These are phyloP conservation scores for Calonectria ilicicola DNA, from an alignment of 2,329 filamentous ascomycete genomes.

Conservation along the genomic window DNA sequence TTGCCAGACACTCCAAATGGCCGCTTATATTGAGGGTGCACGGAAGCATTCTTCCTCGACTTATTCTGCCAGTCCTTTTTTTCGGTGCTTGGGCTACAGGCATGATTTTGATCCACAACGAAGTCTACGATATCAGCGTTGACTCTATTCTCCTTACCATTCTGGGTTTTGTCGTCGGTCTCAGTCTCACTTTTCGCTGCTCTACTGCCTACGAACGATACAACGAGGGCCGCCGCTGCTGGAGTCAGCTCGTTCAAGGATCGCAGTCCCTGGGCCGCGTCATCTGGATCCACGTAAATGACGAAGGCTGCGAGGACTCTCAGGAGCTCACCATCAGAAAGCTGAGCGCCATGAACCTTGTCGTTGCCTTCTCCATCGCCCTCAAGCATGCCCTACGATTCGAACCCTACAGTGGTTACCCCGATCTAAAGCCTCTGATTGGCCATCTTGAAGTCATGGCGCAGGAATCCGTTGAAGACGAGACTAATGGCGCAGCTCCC, in stretches of 20 bases:
- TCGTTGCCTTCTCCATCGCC: neutral
- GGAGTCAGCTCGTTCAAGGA: neutral
- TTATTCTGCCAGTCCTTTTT: neutral
- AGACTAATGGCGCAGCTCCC: neutral
- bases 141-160: neutral
- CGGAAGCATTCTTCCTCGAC: neutral
- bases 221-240: neutral
- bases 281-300: neutral
- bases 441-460: neutral
- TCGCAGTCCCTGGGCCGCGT: neutral
- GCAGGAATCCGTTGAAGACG: neutral
- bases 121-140: neutral
- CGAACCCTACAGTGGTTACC: neutral
- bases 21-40: neutral
- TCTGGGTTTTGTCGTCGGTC: neutral
- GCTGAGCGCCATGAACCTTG: constrained; percentile 2
- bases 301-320: neutral
- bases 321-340: neutral
- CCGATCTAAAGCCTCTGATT: neutral
- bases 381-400: neutral
- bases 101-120: neutral
- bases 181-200: neutral
- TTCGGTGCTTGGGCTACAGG: neutral
- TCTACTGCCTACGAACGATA: neutral
- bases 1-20: neutral